Evolutionary conservation across 108 stramenopile genomes (phyloP), one percentile per base, ranked within the genome.

Genomic region (Skeletonema menzelii): DNA sequence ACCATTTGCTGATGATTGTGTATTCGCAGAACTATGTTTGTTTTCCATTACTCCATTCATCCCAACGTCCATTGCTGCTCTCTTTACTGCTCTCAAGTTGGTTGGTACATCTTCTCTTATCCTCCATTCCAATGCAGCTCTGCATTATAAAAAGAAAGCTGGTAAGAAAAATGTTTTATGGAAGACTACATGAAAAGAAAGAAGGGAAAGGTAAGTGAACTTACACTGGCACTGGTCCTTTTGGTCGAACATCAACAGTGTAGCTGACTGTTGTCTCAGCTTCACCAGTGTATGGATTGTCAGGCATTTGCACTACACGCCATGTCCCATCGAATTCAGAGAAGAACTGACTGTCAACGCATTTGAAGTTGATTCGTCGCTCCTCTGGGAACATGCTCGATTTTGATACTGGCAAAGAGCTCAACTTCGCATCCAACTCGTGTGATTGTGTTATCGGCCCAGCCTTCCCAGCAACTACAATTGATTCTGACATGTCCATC

Each of bases 61-160:
- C 12, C 87, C 87, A 15, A 84, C 77, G 37, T 69, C 67, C 76
- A 92, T 82, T 22, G 88, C 82, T 19, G 90, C 88, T 46, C 40
- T 61, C 82, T 88, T 89, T 1, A 91, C 87, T 13, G 85, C 88
- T n/a, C 68, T 38, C 34, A 91, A 69, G 62, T 91, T 91, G 7
- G 84, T 85, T 0, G 90, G 90, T 46, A 91, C 88, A 79, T 91
- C 90, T 40, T 88, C 87, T 44, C 82, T 61, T 44, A 91, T 91
- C 28, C 88, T 79, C 90, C 90, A 91, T 76, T 91, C 90, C 55
- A 91, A 63, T 4, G 90, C 90, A 8, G 82, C 75, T 53, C 49
- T 53, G 49, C 0, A 42, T 53, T 8, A 53, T 20, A 20, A 22
- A 20, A 20, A 46, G 17, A 46, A 53, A 53, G 49, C 3, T 8